phyloP scores from a whole-genome alignment of 73 alveolate species.

The Paramecium sexaurelia region DNA sequence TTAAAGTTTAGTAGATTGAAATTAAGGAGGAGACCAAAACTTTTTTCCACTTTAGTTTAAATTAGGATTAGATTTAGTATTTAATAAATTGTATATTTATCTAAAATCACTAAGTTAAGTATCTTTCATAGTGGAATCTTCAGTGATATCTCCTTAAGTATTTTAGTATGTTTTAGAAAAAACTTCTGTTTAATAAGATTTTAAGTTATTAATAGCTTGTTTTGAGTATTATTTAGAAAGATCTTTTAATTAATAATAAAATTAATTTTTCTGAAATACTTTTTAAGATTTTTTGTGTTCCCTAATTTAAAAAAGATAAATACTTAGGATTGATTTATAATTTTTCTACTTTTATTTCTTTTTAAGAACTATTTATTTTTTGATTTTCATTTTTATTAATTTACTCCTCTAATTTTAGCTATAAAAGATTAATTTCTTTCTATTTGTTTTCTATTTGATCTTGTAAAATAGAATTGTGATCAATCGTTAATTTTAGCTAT shows the following conservation, averaged over 20 bases:
- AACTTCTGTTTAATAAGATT: background rate
- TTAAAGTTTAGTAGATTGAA: background rate
- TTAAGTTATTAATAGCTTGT: background rate
- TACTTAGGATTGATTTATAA: background rate
- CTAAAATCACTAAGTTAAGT: background rate
- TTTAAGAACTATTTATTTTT: background rate
- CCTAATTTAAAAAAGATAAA: background rate
- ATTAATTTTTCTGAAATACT: background rate
- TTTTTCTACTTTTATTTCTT: background rate
- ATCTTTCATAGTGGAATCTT: background rate
- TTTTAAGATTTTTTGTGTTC: background rate
- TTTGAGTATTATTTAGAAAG: background rate
- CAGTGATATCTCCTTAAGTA: background rate
- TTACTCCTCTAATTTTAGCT: background rate
- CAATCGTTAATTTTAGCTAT: background rate
- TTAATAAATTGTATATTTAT: background rate
- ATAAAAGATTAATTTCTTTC: background rate
- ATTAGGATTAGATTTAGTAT: background rate
- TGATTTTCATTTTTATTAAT: background rate
- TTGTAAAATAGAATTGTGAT: background rate
- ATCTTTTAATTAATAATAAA: background rate
- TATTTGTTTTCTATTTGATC: background rate
- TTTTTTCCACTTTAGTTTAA: background rate
- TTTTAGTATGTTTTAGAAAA: background rate
- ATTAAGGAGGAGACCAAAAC: slow-evolving; percentile 26